Base-by-base conservation (phyloP, 2,329 filamentous ascomycete genomes). In the Tricladium varicosporioides region DNA sequence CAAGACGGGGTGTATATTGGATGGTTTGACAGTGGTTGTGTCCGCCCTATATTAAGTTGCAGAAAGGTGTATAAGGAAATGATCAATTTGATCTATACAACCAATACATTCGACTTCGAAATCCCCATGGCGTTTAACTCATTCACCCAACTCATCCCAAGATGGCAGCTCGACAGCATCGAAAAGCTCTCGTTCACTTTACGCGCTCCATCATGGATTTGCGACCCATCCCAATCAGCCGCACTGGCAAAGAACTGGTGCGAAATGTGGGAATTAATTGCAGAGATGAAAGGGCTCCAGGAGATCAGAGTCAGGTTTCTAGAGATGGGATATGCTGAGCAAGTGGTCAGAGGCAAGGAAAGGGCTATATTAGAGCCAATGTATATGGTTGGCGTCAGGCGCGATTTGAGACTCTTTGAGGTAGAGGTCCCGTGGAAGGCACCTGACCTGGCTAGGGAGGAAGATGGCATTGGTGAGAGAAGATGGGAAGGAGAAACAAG, bases 271-370 rank as follows among this genome's bases (percentile, higher is more conserved):
- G 27, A 46, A 3, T 22, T 48, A 19, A 53, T 59, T 49, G 42
- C 53, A 13, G 19, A 19, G 13, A 59, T 59, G 57, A 19, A 51
- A 31, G 53, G 57, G 5, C 45, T 59, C 7, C 53, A 59, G 51
- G 33, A 53, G 43, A 46, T 56, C 33, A 59, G 50, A 47, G 57
- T 59, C 31, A 53, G 44, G 5, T 56, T 59, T 19, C 11, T 40
- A 10, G 36, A n/a, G 36, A 40, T 11, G 36, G 36, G 36, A 40
- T 13, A 27, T 27, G 22, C 22, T 7, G 22, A 27, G 22, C 22
- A 27, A 27, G 22, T 27, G 36, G 36, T 13, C 5, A n/a, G 11
- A 10, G 36, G 36, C 36, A n/a, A 40, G 36, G 36, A n/a, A 40
- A n/a, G 10, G 10, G 36, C 11, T 40, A 40, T 40, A 5, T 7